These are phyloP conservation scores for Fagopyrum homotropicum DNA, from an alignment of 148 eudicot genomes.

Conservation along the genomic window DNA sequence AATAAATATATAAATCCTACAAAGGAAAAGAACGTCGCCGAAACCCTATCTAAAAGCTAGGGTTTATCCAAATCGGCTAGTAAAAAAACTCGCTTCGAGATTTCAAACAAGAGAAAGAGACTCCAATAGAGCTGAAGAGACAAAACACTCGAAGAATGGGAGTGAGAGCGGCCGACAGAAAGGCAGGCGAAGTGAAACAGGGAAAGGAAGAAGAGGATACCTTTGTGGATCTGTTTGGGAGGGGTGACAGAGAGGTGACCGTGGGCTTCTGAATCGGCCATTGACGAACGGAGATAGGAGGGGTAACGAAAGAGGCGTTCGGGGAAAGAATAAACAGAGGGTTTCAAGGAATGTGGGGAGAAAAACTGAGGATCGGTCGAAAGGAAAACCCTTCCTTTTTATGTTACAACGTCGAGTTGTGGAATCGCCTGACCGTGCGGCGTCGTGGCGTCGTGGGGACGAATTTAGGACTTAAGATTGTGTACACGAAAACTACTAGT, in stretches of 20 bases:
- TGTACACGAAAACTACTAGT: no score
- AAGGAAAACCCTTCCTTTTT: not conserved
- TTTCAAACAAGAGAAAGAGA: not conserved
- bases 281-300: conserved; percentile 35
- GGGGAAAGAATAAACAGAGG: not conserved
- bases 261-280: conserved; percentile 60
- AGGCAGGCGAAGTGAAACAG: not conserved
- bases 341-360: not conserved
- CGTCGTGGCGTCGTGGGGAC: not conserved
- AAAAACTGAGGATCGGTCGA: not conserved
- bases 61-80: not conserved
- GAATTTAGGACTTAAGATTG: not conserved
- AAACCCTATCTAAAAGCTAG: not conserved
- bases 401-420: not conserved
- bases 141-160: not conserved
- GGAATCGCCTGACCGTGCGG: not conserved
- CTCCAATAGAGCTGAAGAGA: not conserved
- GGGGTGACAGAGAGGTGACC: conserved; percentile 21
- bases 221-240: conserved; percentile 52
- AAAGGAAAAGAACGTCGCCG: not conserved
- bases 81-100: not conserved
- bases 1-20: not conserved
- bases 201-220: conserved; percentile 16
- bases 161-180: not conserved
- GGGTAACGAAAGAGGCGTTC: conserved; percentile 11